A percentile compares a stretch with the other conserved stretches of the same genome.
Evolutionary conservation across 305 asterid species (phyloP).

Genomic region (Fraxinus xanthoxyloides): DNA sequence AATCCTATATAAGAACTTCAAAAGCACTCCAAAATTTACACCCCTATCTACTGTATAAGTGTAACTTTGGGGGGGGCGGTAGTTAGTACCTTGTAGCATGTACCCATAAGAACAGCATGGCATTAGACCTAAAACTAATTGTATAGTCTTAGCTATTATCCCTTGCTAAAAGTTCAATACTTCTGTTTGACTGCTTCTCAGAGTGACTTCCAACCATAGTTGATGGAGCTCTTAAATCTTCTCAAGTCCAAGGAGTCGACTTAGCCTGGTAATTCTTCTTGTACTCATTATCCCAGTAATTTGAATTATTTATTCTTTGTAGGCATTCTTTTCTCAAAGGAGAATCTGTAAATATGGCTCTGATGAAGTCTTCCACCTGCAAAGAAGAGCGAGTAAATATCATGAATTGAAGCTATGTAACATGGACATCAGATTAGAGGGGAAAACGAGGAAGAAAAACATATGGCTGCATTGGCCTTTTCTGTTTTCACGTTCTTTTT

Average conservation of each 20-base stretch:
- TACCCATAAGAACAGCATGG: neutral
- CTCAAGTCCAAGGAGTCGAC: neutral
- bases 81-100: neutral
- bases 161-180: neutral
- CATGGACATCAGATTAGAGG: neutral
- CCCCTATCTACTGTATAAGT: neutral
- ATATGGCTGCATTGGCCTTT: neutral
- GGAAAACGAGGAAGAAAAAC: neutral
- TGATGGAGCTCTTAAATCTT: neutral
- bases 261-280: neutral
- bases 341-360: constrained; percentile 79
- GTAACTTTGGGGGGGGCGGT: neutral
- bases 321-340: constrained; percentile 78
- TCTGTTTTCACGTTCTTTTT: neutral
- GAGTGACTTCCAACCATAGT: neutral
- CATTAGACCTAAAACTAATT: neutral
- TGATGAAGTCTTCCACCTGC: constrained; percentile 73
- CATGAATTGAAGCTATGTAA: neutral
- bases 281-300: constrained; percentile 13
- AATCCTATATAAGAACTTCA: neutral
- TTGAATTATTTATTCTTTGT: constrained; percentile 47
- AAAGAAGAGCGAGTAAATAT: constrained; percentile 11
- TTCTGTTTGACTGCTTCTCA: neutral
- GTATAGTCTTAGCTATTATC: neutral
- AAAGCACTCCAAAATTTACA: neutral